phyloP scores from a whole-genome alignment of 768 basidiomycete species.

The Amanita rubescens region DNA sequence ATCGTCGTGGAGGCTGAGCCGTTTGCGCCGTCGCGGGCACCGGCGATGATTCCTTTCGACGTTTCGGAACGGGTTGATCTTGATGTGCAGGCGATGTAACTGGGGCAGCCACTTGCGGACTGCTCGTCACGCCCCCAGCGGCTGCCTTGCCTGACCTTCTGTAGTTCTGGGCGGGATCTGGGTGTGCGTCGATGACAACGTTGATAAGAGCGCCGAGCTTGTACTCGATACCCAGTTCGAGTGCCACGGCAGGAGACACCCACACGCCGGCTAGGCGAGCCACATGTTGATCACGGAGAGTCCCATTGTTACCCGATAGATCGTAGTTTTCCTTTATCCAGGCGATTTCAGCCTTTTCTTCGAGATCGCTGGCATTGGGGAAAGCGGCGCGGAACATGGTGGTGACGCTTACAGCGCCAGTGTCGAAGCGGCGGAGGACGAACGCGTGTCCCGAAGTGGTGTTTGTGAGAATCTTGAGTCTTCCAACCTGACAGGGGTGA shows the following conservation, averaged over 20 bases:
- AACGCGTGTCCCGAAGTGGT: slow-evolving; percentile 87
- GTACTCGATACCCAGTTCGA: slow-evolving; percentile 63
- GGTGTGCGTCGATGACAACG: slow-evolving; percentile 60
- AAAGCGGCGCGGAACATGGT: slow-evolving; percentile 97
- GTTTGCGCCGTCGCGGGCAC: slow-evolving; percentile 20
- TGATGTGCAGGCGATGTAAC: slow-evolving; percentile 33
- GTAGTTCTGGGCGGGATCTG: slow-evolving; percentile 74
- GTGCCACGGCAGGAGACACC: slow-evolving; percentile 62
- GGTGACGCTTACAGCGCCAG: slow-evolving; percentile 84
- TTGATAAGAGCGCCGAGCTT: slow-evolving; percentile 51
- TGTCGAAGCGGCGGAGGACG: slow-evolving; percentile 90
- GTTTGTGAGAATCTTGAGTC: slow-evolving; percentile 76
- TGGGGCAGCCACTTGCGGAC: slow-evolving; percentile 28
- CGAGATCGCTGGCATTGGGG: slow-evolving; percentile 67
- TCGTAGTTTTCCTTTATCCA: slow-evolving; percentile 84
- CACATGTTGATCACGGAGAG: slow-evolving; percentile 46
- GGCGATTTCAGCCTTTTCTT: slow-evolving; percentile 71
- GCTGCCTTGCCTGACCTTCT: slow-evolving; percentile 54
- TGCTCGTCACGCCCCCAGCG: slow-evolving; percentile 20
- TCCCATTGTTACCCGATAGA: slow-evolving; percentile 69
- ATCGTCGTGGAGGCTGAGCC: slow-evolving; percentile 20
- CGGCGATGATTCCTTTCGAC: slow-evolving; percentile 57
- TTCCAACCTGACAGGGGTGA: slow-evolving; percentile 84
- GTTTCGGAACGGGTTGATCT: slow-evolving; percentile 46
- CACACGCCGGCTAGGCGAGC: slow-evolving; percentile 87